Percentiles rank a stretch among this genome's conserved stretches.
These are phyloP conservation scores for Gentiana dahurica DNA, from an alignment of 257 asterid species.

Conservation along the genomic window DNA sequence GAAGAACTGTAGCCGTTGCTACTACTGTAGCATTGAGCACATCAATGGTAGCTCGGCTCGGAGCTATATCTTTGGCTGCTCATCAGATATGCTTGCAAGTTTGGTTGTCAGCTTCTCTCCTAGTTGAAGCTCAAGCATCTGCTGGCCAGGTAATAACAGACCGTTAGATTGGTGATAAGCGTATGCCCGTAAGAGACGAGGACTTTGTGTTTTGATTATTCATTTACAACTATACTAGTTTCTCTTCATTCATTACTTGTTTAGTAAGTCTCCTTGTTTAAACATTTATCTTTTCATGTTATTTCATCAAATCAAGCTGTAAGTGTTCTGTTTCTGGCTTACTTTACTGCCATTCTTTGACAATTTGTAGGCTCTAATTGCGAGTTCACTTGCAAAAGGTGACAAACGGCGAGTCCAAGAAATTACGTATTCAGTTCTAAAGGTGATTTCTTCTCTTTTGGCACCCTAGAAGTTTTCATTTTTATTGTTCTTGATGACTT, in stretches of 20 bases:
- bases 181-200: no score
- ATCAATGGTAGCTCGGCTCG: constrained; percentile 41
- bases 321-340: no score
- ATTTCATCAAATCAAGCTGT: no score
- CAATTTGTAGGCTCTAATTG: constrained; percentile 31
- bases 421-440: constrained; percentile 22
- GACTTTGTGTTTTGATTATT: no score
- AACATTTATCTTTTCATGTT: no score
- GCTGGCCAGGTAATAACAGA: constrained; percentile 25
- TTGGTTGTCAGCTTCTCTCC: constrained; percentile 39
- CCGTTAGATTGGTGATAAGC: no score
- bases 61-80: constrained; percentile 41
- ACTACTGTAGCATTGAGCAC: constrained; percentile 35
- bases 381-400: constrained; percentile 29
- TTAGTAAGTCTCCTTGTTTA: no score
- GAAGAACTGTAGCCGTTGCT: constrained; percentile 39
- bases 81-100: constrained; percentile 47
- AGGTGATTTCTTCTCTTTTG: constrained; percentile 10
- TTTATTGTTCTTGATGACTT: not conserved
- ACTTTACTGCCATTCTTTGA: not conserved
- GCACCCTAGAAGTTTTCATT: not conserved
- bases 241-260: no score
- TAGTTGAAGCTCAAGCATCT: constrained; percentile 34
- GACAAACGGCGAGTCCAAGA: constrained; percentile 26
- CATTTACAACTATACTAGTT: no score